Percentiles rank a stretch among this genome's conserved stretches.
Evolutionary conservation across 129 eudicot species (phyloP).

Genomic region (Artemisia argyi): DNA sequence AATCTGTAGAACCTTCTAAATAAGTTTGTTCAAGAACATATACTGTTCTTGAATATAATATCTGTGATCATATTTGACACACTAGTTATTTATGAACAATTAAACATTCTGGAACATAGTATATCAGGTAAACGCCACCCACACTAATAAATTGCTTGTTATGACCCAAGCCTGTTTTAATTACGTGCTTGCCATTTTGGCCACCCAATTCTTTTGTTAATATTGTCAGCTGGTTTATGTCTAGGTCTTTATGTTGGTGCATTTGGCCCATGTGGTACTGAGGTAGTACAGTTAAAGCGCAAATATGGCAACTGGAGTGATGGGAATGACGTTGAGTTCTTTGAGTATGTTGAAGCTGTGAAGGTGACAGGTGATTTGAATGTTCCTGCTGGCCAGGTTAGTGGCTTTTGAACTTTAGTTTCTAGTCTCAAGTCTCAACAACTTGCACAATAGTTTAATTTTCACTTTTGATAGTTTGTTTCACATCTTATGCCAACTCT

Average conservation of each 20-base stretch:
- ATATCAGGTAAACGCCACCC: too few species aligned
- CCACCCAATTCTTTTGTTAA: neutral
- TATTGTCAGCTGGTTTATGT: constrained; percentile 8
- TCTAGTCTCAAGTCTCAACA: neutral
- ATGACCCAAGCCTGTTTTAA: too few species aligned
- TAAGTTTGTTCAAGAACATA: too few species aligned
- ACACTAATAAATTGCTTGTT: too few species aligned
- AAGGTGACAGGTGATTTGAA: constrained; percentile 95
- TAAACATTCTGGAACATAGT: too few species aligned
- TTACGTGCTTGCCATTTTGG: too few species aligned
- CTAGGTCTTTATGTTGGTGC: constrained; percentile 95
- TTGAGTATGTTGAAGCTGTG: constrained; percentile 98
- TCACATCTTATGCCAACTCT: constrained; percentile 11
- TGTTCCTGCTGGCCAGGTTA: constrained; percentile 98
- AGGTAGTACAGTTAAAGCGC: constrained; percentile 89
- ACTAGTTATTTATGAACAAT: too few species aligned
- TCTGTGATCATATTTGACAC: too few species aligned
- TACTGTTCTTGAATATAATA: too few species aligned
- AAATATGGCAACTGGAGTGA: constrained; percentile 95
- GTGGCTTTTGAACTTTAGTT: constrained; percentile 13
- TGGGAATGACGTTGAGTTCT: constrained; percentile 62
- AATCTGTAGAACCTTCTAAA: too few species aligned
- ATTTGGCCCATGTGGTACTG: constrained; percentile 97
- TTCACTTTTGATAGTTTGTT: constrained; percentile 5
- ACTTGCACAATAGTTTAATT: neutral